phyloP scores from a whole-genome alignment of 192 early-diverging fungal species.

The Spinellus fusiger region DNA sequence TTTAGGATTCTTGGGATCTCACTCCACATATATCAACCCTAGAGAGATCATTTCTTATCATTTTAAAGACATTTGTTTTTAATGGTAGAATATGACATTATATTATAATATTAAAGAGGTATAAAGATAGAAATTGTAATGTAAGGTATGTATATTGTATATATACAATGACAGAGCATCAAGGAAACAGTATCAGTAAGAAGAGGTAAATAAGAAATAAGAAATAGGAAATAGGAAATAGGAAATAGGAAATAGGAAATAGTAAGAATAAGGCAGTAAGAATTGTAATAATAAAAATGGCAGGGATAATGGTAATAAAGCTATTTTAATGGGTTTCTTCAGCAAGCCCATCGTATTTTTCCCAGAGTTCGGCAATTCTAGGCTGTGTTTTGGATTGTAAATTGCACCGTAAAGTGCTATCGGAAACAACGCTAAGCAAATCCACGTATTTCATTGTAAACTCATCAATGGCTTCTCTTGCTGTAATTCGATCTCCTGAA shows the following conservation, averaged over 20 bases:
- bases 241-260: background rate
- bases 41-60: too few species aligned
- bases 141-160: too few species aligned
- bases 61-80: too few species aligned
- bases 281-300: background rate
- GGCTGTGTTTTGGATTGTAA: background rate
- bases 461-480: constrained; percentile 30
- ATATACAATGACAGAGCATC: too few species aligned
- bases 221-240: background rate
- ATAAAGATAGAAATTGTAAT: too few species aligned
- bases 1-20: too few species aligned
- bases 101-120: too few species aligned
- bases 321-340: background rate
- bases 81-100: too few species aligned
- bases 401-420: background rate
- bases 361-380: background rate
- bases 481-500: constrained; percentile 34
- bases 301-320: background rate
- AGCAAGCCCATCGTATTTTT: constrained; percentile 5
- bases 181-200: too few species aligned
- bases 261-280: background rate
- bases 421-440: constrained; percentile 5
- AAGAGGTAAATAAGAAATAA: background rate
- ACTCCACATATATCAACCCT: too few species aligned
- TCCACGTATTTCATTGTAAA: constrained; percentile 21